A percentile compares a stretch with the other conserved stretches of the same genome.
Evolutionary conservation across 1,284 basidiomycete species (phyloP).

Genomic region (Cryptococcus jaspeensis): DNA sequence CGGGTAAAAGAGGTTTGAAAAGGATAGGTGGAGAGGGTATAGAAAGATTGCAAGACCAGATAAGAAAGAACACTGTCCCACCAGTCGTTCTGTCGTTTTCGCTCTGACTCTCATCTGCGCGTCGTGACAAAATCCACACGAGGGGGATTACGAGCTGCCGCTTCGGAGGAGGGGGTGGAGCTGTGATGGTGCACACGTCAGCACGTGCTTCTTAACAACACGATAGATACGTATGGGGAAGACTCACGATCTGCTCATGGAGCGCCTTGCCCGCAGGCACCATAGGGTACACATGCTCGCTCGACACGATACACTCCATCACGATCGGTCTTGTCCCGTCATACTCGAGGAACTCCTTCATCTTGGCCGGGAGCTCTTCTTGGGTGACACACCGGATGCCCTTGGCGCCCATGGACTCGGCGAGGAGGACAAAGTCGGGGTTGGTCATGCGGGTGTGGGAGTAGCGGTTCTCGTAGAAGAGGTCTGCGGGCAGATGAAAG

Average conservation of each 20-base stretch:
- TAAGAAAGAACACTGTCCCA: too few relatives aligned
- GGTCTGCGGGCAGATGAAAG: conserved; percentile 59
- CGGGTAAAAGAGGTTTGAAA: too few relatives aligned
- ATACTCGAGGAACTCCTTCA: conserved; percentile 99
- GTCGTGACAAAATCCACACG: too few relatives aligned
- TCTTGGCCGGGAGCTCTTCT: conserved; percentile 83
- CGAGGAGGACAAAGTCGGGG: conserved; percentile 88
- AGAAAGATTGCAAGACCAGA: too few relatives aligned
- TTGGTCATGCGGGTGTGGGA: conserved; percentile 93
- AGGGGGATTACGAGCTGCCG: conserved; percentile 17
- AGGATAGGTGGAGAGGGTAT: too few relatives aligned
- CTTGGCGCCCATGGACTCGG: conserved; percentile 86
- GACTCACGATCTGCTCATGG: conserved; percentile 70
- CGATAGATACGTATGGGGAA: neutral
- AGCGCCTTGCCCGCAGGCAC: conserved; percentile 86
- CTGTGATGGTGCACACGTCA: neutral
- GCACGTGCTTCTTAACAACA: neutral
- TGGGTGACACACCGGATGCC: conserved; percentile 72
- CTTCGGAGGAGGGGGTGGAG: conserved; percentile 34
- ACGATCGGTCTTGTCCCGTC: conserved; percentile 75
- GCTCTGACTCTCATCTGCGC: too few relatives aligned
- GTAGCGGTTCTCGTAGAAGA: conserved; percentile 93
- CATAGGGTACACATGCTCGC: conserved; percentile 88
- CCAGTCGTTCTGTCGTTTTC: too few relatives aligned
- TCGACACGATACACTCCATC: conserved; percentile 82